Evolutionary conservation across 441 rosid species (phyloP).

Genomic region (Gossypium davidsonii): DNA sequence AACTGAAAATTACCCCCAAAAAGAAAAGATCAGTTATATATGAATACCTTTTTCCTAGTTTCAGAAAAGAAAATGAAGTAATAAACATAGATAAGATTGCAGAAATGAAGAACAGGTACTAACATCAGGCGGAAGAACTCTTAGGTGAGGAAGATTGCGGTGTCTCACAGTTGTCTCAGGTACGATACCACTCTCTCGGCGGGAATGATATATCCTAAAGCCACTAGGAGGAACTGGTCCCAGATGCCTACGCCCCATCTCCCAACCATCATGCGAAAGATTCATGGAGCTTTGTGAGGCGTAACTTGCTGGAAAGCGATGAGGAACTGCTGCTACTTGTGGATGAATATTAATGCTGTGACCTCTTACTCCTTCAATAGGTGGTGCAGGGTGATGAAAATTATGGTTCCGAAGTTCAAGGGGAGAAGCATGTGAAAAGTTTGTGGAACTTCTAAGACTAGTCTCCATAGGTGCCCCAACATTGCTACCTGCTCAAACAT

Average conservation of each 20-base stretch:
- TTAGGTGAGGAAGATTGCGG: conserved; percentile 44
- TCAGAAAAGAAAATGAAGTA: conserved; percentile 3
- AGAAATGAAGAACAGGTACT: conserved; percentile 9
- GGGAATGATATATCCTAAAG: conserved; percentile 44
- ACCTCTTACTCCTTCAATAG: conserved; percentile 55
- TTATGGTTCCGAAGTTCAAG: conserved; percentile 33
- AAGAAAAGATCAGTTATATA: background rate
- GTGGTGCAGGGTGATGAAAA: conserved; percentile 39
- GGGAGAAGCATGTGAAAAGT: conserved; percentile 38
- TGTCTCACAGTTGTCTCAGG: conserved; percentile 39
- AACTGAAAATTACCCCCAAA: background rate
- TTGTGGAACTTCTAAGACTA: conserved; percentile 40
- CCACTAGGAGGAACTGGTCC: conserved; percentile 48
- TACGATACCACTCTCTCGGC: conserved; percentile 29
- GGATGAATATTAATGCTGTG: conserved; percentile 41
- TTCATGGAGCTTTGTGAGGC: conserved; percentile 31
- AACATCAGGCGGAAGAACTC: conserved; percentile 62
- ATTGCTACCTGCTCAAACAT: conserved; percentile 35
- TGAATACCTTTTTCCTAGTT: background rate
- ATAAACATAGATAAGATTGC: background rate
- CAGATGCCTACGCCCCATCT: conserved; percentile 41
- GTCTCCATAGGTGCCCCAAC: conserved; percentile 42
- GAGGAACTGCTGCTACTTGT: conserved; percentile 44
- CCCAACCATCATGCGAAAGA: conserved; percentile 42
- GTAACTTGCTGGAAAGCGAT: conserved; percentile 34